Base-by-base conservation (phyloP, 768 basidiomycete genomes). In the Paxillus involutus region DNA sequence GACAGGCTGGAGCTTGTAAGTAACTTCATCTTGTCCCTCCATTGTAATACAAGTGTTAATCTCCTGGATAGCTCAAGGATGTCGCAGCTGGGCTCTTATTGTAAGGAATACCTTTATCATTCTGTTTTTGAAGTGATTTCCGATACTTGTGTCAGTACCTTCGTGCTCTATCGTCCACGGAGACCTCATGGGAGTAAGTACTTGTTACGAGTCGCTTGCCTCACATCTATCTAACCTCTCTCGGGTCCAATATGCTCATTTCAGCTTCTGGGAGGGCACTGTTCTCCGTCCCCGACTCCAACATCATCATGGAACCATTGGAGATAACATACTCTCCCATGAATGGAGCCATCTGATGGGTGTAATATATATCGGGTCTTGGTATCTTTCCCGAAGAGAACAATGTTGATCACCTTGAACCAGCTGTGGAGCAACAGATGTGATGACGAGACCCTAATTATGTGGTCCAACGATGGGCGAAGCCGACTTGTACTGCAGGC, bases 171-270 rank as follows among this genome's bases (percentile, higher is more conserved):
- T 65, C 35, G 45, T 60, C 30, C 60, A 64, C 19, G 60, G 60
- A 0, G 56, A 64, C 12, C 43, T 64, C 24, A 62, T 60, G 3
- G 63, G 57, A 7, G 59, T 62, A 37, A 13, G 63, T 14, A 14
- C 4, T 36, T 35, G 12, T n/a, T 6, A 3, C 33, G 13, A 26
- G 17, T 41, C n/a, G 6, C 10, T 26, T 32, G 12, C 21, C 13
- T 12, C n/a, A 7, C 26, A 4, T 44, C 45, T 32, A 39, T 29
- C 32, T 6, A 16, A 21, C 44, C 14, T 3, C 21, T 33, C 24
- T 36, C 26, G n/a, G 77, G 76, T 72, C 72, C 24, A 80, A 80
- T 51, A 72, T 79, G 13, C 71, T 80, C 17, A 69, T 79, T 14
- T 69, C 69, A 6, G 64, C 62, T 9, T 51, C 64, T 6, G 67